Evolutionary conservation across 257 asterid genomes (phyloP).

Genomic region (Phtheirospermum japonicum): DNA sequence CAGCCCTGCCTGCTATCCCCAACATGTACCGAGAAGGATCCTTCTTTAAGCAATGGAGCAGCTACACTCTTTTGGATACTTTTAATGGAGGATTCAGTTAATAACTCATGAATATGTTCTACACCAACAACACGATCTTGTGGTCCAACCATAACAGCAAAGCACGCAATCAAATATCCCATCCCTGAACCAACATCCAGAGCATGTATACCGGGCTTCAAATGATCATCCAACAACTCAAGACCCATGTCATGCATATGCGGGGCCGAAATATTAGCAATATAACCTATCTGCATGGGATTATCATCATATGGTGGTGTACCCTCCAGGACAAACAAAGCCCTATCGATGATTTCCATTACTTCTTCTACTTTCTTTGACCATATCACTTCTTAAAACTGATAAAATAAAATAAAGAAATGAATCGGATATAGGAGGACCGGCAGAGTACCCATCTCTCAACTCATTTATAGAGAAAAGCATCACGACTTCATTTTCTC

Average conservation of each 20-base stretch:
- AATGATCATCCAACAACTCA: conserved; percentile 69
- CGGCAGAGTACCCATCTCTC: no score
- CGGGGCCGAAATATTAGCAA: conserved; percentile 94
- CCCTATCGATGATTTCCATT: conserved; percentile 84
- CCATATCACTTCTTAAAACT: no score
- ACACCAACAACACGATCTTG: no score
- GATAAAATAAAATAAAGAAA: no score
- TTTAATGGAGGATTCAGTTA: conserved; percentile 52
- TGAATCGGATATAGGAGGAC: no score
- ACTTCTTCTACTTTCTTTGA: conserved; percentile 67
- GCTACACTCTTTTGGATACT: conserved; percentile 75
- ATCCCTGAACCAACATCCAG: conserved; percentile 95
- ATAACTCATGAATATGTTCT: conserved; percentile 91
- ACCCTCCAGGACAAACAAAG: conserved; percentile 79
- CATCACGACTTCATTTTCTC: no score
- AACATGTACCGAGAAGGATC: no score
- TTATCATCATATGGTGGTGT: conserved; percentile 69
- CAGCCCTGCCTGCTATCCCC: no score
- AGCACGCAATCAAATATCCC: conserved; percentile 96
- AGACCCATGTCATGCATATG: conserved; percentile 99
- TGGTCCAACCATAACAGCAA: no score
- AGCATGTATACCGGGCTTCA: conserved; percentile 91
- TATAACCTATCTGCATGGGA: conserved; percentile 83
- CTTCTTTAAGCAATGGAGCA: conserved; percentile 66
- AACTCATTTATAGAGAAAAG: no score